These are phyloP conservation scores for Leucaena leucocephala DNA, from an alignment of 306 rosid genomes.

Conservation along the genomic window DNA sequence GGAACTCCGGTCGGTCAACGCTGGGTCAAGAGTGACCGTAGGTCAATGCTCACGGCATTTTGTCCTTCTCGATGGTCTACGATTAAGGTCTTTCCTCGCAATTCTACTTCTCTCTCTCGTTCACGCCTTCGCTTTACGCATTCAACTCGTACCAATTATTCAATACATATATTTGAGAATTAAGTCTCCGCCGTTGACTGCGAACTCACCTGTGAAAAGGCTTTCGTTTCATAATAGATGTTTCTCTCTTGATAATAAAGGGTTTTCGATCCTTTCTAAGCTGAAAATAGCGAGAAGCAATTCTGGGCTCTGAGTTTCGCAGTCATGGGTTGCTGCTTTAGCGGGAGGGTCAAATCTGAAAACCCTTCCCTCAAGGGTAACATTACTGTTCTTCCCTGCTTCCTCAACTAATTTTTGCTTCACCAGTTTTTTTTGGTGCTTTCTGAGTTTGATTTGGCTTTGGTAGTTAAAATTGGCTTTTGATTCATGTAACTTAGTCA, in stretches of 20 bases:
- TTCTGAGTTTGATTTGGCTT: background rate
- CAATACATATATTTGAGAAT: conserved; percentile 12
- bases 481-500: conserved; percentile 14
- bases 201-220: conserved; percentile 44
- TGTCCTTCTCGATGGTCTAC: conserved; percentile 37
- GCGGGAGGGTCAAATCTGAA: conserved; percentile 84
- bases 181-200: conserved; percentile 50
- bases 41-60: conserved; percentile 53
- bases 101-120: background rate
- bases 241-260: background rate
- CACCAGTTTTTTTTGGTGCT: conserved; percentile 16
- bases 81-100: conserved; percentile 48
- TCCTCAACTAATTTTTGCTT: conserved; percentile 26
- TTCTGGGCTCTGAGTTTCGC: conserved; percentile 31
- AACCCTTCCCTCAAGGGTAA: conserved; percentile 80
- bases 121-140: conserved; percentile 7
- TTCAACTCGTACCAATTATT: conserved; percentile 20
- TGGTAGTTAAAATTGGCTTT: background rate
- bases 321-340: conserved; percentile 82
- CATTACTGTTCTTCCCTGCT: conserved; percentile 25
- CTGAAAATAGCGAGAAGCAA: conserved; percentile 1
- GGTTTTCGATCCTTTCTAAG: background rate
- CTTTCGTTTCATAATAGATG: conserved; percentile 55
- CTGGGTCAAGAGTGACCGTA: background rate
- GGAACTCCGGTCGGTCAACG: background rate